Conservation (phyloP, 208 protist species). For the Trypanosoma avium region DNA sequence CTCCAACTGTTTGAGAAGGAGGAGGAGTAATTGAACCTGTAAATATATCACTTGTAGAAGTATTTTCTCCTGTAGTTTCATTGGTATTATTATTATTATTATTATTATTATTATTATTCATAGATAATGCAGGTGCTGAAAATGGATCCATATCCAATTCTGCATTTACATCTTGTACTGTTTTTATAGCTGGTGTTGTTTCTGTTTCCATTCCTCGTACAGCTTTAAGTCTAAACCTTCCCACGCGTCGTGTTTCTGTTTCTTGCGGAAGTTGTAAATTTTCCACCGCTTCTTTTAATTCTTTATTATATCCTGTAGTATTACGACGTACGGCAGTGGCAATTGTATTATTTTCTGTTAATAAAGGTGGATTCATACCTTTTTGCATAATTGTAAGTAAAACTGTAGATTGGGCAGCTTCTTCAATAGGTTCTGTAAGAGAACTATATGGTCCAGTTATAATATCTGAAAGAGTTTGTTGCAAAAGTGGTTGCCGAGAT, state of each 20-base stretch:
- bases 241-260: constrained; percentile 17
- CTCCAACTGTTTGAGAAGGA: too few species aligned
- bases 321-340: constrained; percentile 29
- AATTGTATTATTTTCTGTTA: constrained; percentile 41
- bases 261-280: constrained; percentile 54
- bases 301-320: constrained; percentile 28
- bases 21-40: too few species aligned
- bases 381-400: constrained; percentile 69
- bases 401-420: constrained; percentile 62
- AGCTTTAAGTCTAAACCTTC: constrained; percentile 44
- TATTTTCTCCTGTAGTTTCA: too few species aligned
- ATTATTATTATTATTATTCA: neutral
- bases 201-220: neutral
- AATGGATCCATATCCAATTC: constrained; percentile 23
- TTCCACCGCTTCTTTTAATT: constrained; percentile 61
- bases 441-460: constrained; percentile 31
- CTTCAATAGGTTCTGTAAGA: constrained; percentile 33
- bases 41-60: too few species aligned
- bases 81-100: too few species aligned
- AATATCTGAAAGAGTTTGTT: constrained; percentile 49
- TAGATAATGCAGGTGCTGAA: neutral
- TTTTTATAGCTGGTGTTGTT: neutral
- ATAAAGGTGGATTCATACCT: constrained; percentile 59
- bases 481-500: constrained; percentile 52
- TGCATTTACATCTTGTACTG: constrained; percentile 25